Evolutionary conservation across 2,329 filamentous ascomycete species (phyloP).

Genomic region (Teratosphaeria viscida): DNA sequence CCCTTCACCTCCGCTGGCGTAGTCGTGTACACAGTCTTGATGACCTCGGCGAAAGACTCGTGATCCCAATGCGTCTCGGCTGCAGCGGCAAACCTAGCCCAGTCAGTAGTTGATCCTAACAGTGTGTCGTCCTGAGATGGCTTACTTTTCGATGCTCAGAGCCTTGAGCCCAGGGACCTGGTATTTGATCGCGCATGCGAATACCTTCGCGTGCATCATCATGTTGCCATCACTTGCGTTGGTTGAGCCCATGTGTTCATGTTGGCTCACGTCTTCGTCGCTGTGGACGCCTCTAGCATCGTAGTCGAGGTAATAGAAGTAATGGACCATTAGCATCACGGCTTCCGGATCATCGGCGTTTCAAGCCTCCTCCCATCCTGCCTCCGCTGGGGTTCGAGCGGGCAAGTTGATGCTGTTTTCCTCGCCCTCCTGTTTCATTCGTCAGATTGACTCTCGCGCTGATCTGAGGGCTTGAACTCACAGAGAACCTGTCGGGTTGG

Average conservation of each 20-base stretch:
- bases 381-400: neutral
- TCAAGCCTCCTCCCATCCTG: neutral
- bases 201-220: neutral
- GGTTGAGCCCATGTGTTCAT: neutral
- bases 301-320: constrained; percentile 18
- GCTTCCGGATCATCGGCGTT: constrained; percentile 11
- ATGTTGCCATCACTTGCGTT: neutral
- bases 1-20: constrained; percentile 33
- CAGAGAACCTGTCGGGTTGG: neutral
- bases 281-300: neutral
- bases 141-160: neutral
- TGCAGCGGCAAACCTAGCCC: constrained; percentile 27
- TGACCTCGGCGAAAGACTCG: constrained; percentile 28
- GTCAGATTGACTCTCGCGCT: neutral
- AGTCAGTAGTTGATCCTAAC: neutral
- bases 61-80: constrained; percentile 23
- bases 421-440: neutral
- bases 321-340: constrained; percentile 16
- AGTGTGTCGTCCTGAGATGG: neutral
- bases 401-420: neutral
- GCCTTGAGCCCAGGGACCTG: neutral
- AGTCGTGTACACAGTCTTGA: constrained; percentile 30
- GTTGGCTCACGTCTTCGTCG: neutral
- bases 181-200: neutral
- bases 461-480: neutral